Conservation (phyloP, 176 grass and related monocot species). For the Metroxylon sagu region DNA sequence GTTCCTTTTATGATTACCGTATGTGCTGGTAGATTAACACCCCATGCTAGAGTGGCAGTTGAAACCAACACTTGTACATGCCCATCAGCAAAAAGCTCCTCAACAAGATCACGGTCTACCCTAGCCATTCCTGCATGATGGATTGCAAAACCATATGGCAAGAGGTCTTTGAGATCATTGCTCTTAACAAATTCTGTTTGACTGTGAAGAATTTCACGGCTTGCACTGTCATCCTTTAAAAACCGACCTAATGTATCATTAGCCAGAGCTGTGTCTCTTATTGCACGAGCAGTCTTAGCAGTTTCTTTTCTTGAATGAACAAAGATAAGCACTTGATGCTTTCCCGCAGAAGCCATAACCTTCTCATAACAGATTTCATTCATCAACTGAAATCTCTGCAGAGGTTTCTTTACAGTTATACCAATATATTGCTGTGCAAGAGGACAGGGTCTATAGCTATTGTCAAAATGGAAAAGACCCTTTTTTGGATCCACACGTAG, state of each 20-base stretch:
- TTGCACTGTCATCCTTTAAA: constrained; percentile 81
- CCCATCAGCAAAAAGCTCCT: constrained; percentile 79
- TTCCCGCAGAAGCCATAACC: constrained; percentile 80
- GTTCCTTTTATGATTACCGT: constrained; percentile 97
- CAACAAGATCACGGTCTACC: constrained; percentile 71
- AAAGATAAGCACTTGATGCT: constrained; percentile 97
- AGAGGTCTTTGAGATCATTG: constrained; percentile 82
- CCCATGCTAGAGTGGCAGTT: constrained; percentile 88
- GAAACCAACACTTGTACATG: constrained; percentile 93
- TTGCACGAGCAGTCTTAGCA: constrained; percentile 79
- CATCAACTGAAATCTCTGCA: constrained; percentile 96
- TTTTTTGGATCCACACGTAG: constrained; percentile 45
- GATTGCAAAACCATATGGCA: constrained; percentile 96
- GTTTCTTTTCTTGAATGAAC: constrained; percentile 98
- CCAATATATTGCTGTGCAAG: constrained; percentile 95
- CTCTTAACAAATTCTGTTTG: constrained; percentile 88
- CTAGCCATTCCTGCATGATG: constrained; percentile 93
- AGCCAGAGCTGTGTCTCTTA: constrained; percentile 70
- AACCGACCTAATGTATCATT: constrained; percentile 80
- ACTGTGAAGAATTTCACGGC: constrained; percentile 75
- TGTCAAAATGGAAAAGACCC: constrained; percentile 87
- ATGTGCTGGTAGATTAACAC: constrained; percentile 93
- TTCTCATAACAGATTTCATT: constrained; percentile 96
- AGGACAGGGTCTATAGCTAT: constrained; percentile 92
- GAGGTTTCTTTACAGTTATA: constrained; percentile 83